Base-by-base conservation (phyloP, 768 basidiomycete species). In the Filobasidium floriforme region DNA sequence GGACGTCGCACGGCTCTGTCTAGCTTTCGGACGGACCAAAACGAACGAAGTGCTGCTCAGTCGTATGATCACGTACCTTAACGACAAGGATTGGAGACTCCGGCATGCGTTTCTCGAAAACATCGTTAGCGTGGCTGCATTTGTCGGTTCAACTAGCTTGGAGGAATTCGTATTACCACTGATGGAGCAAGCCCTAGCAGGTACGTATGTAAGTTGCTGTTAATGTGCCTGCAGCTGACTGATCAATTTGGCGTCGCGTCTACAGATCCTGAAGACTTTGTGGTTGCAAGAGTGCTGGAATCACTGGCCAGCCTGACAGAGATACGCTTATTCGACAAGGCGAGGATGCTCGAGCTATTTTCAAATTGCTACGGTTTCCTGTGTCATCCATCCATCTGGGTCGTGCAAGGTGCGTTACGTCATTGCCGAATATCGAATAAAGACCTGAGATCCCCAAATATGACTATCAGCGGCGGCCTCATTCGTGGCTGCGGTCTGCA, bases 101-200 rank as follows among this genome's bases (percentile, higher is more conserved):
- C 84, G 96, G 1, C 85, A 87, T 72, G 89, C 90, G 0, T 99
- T 98, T 78, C 96, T 97, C 73, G 92, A 94, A 75, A 89, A 89
- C 67, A 91, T 96, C 32, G 90, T 97, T 22, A 92, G 91, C 68
- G 92, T 99, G 0, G 93, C 93, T 6, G 89, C 89, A 0, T 94
- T 90, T 79, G 90, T 93, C 2, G 93, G 93, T 0, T 88, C 89
- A 37, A 82, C 88, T 66, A 93, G 90, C 70, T 75, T 98, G 71
- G 96, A 98, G 74, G 92, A 97, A 72, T 98, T 97, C 72, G 94
- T 98, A 61, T 75, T 96, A n/a, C 96, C 96, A 0, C 78, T 99
- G 66, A 92, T 98, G 90, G 85, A 92, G 4, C 93, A 97, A 72
- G 92, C 93, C 0, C 79, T 99, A 29, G 92, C 91, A 61, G 94